Evolutionary conservation across 2,329 filamentous ascomycete genomes (phyloP), one percentile per base, ranked within the genome.

Genomic region (Aspergillus ruber): DNA sequence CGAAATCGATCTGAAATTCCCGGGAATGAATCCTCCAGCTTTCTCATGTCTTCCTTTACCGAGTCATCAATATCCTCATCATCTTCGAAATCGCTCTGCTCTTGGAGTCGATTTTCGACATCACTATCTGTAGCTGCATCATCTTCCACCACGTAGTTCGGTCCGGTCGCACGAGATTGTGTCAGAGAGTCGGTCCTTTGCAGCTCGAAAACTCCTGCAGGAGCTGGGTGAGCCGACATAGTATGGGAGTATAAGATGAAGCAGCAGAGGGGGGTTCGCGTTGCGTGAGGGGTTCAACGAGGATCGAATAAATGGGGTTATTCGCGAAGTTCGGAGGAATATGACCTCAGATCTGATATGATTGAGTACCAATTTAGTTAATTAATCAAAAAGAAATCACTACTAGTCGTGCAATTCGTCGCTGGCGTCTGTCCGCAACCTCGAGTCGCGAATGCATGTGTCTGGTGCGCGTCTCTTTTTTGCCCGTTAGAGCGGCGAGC

Each of bases 41-140:
- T 88, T 45, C 83, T 81, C 81, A 98, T 98, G 66, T 98, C 93
- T 45, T 90, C 83, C 52, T 83, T 80, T 12, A 95, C 87, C 1
- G 64, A 67, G 46, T 71, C 69, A 38, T 75, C 71, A 23, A 68
- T 59, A 20, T 52, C 53, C 8, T 64, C 63, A 23, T 40, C 49
- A n/a, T 58, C 55, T 20, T 56, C 57, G 3, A 27, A 50, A n/a
- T 60, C 56, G 41, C 40, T 54, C 40, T 54, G 56, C 20, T 48
- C 56, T 23, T 49, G 52, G 2, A 41, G 35, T 8, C 45, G 48
- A 32, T 50, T 49, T 35, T 40, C 40, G 15, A 25, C 36, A n/a
- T 62, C 58, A 18, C 49, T 52, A 27, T 52, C 54, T 3, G 54
- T 49, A 7, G 41, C 46, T 15, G 42, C 38, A 21, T 45, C 47